These are phyloP conservation scores for Dicorynia guianensis DNA, from an alignment of 306 rosid species.

Conservation along the genomic window DNA sequence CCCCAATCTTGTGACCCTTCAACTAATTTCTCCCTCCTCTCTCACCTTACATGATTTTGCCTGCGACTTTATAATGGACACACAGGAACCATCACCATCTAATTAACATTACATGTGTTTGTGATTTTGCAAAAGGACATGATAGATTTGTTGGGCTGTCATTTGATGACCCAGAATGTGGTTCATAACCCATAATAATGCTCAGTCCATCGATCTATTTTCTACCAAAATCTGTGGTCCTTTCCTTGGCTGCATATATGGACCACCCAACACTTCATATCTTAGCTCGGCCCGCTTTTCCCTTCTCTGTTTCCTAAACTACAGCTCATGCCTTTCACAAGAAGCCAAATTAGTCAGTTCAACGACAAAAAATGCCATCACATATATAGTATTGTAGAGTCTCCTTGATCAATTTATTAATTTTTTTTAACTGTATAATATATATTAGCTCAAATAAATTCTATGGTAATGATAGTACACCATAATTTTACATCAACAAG, in stretches of 20 bases:
- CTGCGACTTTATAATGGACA: no score
- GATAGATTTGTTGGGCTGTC: slow-evolving; percentile 1
- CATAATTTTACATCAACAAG: no score
- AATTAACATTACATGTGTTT: no score
- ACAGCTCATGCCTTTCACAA: neutral
- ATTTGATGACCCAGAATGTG: neutral
- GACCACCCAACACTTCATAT: neutral
- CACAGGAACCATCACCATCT: slow-evolving; percentile 2
- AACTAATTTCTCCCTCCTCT: no score
- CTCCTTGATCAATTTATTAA: no score
- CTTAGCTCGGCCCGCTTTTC: no score
- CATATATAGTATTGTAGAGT: neutral
- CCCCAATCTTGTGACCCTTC: no score
- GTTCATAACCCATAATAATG: neutral
- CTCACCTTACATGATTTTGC: slow-evolving; percentile 12
- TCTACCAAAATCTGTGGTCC: slow-evolving; percentile 16
- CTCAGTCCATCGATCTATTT: neutral
- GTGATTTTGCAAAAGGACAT: neutral
- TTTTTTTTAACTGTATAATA: no score
- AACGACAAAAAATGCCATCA: neutral
- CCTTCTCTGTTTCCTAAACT: neutral
- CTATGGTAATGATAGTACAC: no score
- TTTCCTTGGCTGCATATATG: neutral
- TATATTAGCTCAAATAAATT: no score
- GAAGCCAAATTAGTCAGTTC: neutral